Base-by-base conservation (phyloP, 441 rosid species). In the Gossypium schwendimanii region DNA sequence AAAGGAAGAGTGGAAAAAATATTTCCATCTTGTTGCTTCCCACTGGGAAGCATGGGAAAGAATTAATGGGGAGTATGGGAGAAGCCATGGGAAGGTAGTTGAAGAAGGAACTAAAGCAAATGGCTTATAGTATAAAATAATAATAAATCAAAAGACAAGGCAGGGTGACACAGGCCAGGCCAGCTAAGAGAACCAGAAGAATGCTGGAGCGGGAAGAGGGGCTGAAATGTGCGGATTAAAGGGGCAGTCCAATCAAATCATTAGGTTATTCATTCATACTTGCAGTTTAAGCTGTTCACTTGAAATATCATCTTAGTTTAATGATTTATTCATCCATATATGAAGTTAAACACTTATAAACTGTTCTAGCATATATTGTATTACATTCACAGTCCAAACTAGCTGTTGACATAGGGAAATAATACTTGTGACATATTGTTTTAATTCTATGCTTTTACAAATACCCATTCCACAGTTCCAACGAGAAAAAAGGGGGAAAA, bases 21-120 rank as follows among this genome's bases (percentile, higher is more conserved):
- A 55, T 28, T 17, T 12, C 15, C 0, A 68, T 72, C 58, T 9
- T 10, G 17, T 1, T 81, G 87, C 87, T 82, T 84, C 88, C 80
- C 53, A 7, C 12, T 58, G 49, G 86, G 91, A 81, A 61, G 88
- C 89, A 84, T 87, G 91, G 91, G 84, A 61, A 39, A 55, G 75
- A 76, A 78, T 76, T 72, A 77, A 68, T 21, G 28, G 17, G 79
- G 79, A 71, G 82, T 14, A 45, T 44, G 49, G 41, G 59, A 52
- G 64, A 23, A 47, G 55, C 24, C 54, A 53, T 73, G 78, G 81
- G 86, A 71, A 18, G 41, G 54, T 69, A 3, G 71, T 68, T 81
- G 77, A 60, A 6, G 21, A 33, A n/a, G 20, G 67, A 63, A 36
- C 4, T 21, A 11, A 5, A 55, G 8, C 39, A 24, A 26, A 33